These are phyloP conservation scores for Aspergillus latus DNA, from an alignment of 2,329 filamentous ascomycete genomes.

Conservation along the genomic window DNA sequence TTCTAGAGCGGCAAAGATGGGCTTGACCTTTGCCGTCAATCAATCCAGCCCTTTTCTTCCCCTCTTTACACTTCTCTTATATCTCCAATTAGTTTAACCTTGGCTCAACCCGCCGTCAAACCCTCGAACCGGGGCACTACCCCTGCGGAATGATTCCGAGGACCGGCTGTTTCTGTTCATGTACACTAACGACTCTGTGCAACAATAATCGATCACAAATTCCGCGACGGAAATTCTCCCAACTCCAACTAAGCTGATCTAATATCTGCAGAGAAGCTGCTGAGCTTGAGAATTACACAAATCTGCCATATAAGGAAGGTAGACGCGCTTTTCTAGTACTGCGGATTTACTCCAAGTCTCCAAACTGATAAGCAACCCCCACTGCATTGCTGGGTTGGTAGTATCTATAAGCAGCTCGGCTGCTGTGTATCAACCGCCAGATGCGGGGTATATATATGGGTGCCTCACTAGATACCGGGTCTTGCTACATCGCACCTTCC, in stretches of 20 bases:
- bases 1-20: neutral
- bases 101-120: neutral
- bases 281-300: neutral
- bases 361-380: slow-evolving; percentile 1
- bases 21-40: neutral
- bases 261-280: neutral
- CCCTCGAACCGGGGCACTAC: neutral
- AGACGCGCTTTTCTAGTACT: neutral
- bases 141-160: slow-evolving; percentile 9
- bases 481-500: neutral
- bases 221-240: neutral
- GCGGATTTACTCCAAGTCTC: neutral
- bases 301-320: neutral
- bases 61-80: neutral
- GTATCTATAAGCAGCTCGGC: neutral
- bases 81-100: neutral
- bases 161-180: neutral
- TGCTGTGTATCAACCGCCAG: neutral
- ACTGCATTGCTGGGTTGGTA: neutral
- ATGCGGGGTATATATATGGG: neutral
- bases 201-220: neutral
- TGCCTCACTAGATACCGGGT: neutral
- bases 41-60: neutral
- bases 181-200: neutral
- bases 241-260: neutral